These are phyloP conservation scores for Agrostemma githago DNA, from an alignment of 148 eudicot genomes.

Conservation along the genomic window DNA sequence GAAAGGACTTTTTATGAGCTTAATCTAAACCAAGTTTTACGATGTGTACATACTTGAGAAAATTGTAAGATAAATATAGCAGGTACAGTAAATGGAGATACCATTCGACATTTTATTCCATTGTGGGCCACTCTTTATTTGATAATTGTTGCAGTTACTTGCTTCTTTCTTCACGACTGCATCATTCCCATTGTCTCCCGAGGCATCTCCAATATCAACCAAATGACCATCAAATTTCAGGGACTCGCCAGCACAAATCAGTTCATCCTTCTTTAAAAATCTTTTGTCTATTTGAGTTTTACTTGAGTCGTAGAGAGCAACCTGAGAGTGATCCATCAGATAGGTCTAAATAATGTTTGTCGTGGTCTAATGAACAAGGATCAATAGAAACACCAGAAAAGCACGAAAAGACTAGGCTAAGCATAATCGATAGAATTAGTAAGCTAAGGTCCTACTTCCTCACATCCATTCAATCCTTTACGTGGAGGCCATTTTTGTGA, in stretches of 20 bases:
- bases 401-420: not conserved
- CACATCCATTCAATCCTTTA: too few relatives aligned
- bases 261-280: slow-evolving; percentile 71
- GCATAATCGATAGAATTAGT: not conserved
- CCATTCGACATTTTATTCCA: slow-evolving; percentile 25
- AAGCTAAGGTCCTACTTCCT: not conserved
- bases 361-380: not conserved
- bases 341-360: not conserved
- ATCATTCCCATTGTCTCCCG: slow-evolving; percentile 30
- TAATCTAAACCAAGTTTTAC: not conserved
- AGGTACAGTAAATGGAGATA: slow-evolving; percentile 14
- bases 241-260: slow-evolving; percentile 53
- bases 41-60: not conserved
- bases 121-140: slow-evolving; percentile 20
- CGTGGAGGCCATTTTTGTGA: too few relatives aligned
- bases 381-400: not conserved
- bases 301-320: slow-evolving; percentile 54
- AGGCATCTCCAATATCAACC: slow-evolving; percentile 71
- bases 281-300: slow-evolving; percentile 56
- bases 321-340: slow-evolving; percentile 36
- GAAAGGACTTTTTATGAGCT: not conserved
- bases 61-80: not conserved
- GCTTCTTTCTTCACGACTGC: slow-evolving; percentile 26
- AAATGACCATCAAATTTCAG: slow-evolving; percentile 56
- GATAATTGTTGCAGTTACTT: slow-evolving; percentile 20